Base-by-base conservation (phyloP, 495 filamentous ascomycete species). In the Parathielavia appendiculata region DNA sequence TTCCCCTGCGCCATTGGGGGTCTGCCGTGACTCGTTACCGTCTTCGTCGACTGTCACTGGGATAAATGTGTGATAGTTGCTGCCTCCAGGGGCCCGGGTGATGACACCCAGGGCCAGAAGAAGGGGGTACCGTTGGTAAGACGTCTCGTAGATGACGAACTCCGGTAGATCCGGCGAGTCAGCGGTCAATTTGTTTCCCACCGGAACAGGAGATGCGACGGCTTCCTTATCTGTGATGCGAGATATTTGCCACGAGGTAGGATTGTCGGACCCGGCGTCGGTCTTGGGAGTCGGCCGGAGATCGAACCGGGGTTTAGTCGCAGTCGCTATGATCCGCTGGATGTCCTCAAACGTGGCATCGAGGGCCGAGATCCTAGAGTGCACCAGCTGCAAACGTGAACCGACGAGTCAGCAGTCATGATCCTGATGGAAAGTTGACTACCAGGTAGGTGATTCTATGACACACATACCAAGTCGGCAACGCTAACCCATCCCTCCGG, bases 401-500 rank as follows among this genome's bases (percentile, higher is more conserved):
- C 1, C 61, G 11, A 56, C 7, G 10, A 30, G 54, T 62, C 20
- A 50, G 43, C 30, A 43, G 0, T 34, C 34, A 1, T 32, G 10
- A 52, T 34, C 12, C n/a, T n/a, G n/a, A n/a, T 7, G 13, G 39
- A 5, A 10, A 30, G 17, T 20, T 17, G 4, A n/a, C n/a, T n/a
- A n/a, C n/a, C n/a, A 38, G 22, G 41, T 5, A 41, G 5, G 23
- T 3, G 9, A 43, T 36, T 11, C 7, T 3, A 6, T 20, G 7
- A 2, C 19, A 46, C 43, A 71, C 74, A 39, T 61, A 78, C 75
- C 53, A 75, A 59, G 49, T 74, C 69, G 47, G 68, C 66, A 38
- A 75, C 64, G 49, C 61, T 60, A 23, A 73, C 70, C 72, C 73
- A 78, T 34, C 75, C 74, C 44, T 78, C 73, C 7, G 68, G 56